Base-by-base conservation (phyloP, 768 basidiomycete genomes). In the Panaeolus papilionaceus region DNA sequence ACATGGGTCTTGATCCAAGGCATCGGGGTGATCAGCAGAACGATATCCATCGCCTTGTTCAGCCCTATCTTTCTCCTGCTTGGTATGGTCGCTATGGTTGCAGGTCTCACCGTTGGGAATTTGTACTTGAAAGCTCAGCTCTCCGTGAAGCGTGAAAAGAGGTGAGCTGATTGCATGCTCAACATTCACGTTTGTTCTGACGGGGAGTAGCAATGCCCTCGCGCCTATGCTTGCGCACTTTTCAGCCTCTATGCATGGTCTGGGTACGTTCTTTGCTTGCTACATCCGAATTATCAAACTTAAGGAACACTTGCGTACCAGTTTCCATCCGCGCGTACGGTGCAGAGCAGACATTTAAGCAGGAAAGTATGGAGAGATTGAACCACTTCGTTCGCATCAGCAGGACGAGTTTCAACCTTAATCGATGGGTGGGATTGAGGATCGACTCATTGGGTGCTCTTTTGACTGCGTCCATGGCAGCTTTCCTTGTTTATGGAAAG, bases 241-340 rank as follows among this genome's bases (percentile, higher is more conserved):
- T 40, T 70, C 66, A 38, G 71, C 69, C 79, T 67, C 89, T 0
- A 83, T 91, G 44, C 78, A 82, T 67, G 91, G 89, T 9, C 70
- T 90, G 42, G 76, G 83, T 82, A 79, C 63, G 79, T 67, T 66
- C 37, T 12, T 38, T 42, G 8, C 6, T 8, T 23, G 11, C 12
- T 61, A 0, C 14, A 47, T 2, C 54, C 26, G 2, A 44, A 39
- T 18, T 10, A 28, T 16, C 10, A 18, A 6, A 18, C 39, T n/a
- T 6, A n/a, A 38, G 58, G 16, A 63, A 28, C 40, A n/a, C 7
- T 20, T 2, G 37, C 18, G 16, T 40, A 84, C 5, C 5, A 33
- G 82, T 76, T 28, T 83, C 88, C 7, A 86, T 92, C 65, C 83
- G 90, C 37, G 90, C 90, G 0, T 92, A 88, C 71, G 85, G 86